Evolutionary conservation across 306 rosid species (phyloP).

Genomic region (Trifolium dubium): DNA sequence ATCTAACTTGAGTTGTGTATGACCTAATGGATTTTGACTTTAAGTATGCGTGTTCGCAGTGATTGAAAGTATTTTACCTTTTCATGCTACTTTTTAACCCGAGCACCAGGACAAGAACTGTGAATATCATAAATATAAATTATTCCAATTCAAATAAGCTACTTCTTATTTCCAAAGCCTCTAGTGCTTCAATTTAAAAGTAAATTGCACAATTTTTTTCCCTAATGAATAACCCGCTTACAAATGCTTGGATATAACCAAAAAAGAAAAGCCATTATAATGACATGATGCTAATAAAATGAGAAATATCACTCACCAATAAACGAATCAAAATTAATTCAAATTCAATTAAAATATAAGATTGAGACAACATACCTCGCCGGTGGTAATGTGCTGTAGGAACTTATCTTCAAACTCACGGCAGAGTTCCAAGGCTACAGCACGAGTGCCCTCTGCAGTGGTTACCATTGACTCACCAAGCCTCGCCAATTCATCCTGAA

Average conservation of each 20-base stretch:
- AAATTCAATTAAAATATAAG: slow-evolving; percentile 23
- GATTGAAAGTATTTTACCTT: neutral
- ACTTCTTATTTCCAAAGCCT: slow-evolving; percentile 21
- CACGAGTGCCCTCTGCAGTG: slow-evolving; percentile 92
- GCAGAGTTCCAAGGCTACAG: slow-evolving; percentile 97
- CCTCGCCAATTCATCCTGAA: slow-evolving; percentile 94
- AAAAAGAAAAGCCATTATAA: slow-evolving; percentile 3
- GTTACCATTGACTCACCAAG: slow-evolving; percentile 94
- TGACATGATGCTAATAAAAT: neutral
- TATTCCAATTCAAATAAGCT: slow-evolving; percentile 29
- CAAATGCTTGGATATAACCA: neutral
- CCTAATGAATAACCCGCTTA: neutral
- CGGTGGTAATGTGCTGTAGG: slow-evolving; percentile 83
- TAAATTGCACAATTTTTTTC: neutral
- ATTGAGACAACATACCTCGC: slow-evolving; percentile 73
- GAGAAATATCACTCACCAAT: slow-evolving; percentile 15
- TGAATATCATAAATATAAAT: slow-evolving; percentile 28
- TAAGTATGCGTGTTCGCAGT: neutral
- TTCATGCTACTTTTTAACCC: neutral
- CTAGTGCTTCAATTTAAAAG: neutral
- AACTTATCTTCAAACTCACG: slow-evolving; percentile 99
- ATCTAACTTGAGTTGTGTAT: neutral
- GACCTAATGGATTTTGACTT: neutral
- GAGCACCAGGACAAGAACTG: slow-evolving; percentile 17
- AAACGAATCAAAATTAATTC: slow-evolving; percentile 23